Evolutionary conservation across 768 basidiomycete species (phyloP).

Genomic region (Melanogaster broomeanus): DNA sequence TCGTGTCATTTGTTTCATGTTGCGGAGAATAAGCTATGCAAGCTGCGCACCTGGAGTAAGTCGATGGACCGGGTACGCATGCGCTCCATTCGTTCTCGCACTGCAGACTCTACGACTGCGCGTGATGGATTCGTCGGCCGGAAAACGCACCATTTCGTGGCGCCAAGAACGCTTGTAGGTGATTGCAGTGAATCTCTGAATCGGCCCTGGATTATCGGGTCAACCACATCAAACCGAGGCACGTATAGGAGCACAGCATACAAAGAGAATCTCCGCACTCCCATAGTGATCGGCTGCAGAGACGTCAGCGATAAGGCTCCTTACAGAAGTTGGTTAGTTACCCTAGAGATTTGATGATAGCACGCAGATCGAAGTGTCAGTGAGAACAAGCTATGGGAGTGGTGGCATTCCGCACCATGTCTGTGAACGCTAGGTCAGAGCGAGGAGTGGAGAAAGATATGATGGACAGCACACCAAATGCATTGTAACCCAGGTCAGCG

Average conservation of each 20-base stretch:
- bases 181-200: constrained; percentile 51
- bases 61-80: constrained; percentile 64
- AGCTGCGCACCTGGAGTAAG: constrained; percentile 62
- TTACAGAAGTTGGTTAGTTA: constrained; percentile 11
- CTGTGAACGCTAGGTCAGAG: constrained; percentile 32
- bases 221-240: background rate
- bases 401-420: constrained; percentile 51
- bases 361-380: constrained; percentile 1
- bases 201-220: constrained; percentile 56
- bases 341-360: constrained; percentile 22
- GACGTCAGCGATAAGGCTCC: constrained; percentile 9
- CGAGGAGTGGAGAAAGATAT: constrained; percentile 9
- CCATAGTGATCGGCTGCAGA: constrained; percentile 83
- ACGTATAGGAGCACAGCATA: constrained; percentile 35
- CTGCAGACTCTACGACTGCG: constrained; percentile 57
- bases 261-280: constrained; percentile 78
- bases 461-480: constrained; percentile 39
- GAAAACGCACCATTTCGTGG: constrained; percentile 90
- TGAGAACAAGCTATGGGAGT: constrained; percentile 6
- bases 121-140: constrained; percentile 51
- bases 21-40: background rate
- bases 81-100: constrained; percentile 69
- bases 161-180: constrained; percentile 55
- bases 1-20: constrained; percentile 1
- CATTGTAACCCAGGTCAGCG: constrained; percentile 52